These are phyloP conservation scores for Eucalyptus pumila DNA, from an alignment of 345 rosid species.

Conservation along the genomic window DNA sequence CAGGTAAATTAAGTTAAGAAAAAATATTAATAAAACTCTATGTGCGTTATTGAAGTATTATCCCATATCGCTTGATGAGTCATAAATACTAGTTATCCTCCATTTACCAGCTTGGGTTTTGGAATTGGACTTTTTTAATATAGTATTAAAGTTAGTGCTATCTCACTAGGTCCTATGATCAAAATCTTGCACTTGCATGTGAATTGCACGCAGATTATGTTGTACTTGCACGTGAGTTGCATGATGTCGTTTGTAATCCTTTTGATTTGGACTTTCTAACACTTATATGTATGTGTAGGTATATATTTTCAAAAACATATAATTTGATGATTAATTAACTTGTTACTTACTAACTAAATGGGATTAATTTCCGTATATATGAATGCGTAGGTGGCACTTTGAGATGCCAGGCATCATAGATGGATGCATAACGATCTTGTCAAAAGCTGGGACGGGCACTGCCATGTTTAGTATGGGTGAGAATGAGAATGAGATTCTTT, in stretches of 20 bases:
- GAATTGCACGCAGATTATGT: neutral
- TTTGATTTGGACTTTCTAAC: neutral
- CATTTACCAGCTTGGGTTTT: too few species aligned
- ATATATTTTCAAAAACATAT: neutral
- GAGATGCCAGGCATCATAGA: slow-evolving; percentile 77
- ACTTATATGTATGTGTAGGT: too few species aligned
- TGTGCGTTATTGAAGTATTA: neutral
- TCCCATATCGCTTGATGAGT: neutral
- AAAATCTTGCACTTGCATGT: neutral
- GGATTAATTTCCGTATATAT: neutral
- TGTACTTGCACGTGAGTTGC: neutral
- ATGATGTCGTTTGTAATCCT: neutral
- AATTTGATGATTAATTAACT: neutral
- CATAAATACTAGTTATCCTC: neutral
- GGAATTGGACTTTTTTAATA: neutral
- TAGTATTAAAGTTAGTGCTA: neutral
- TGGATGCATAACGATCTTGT: slow-evolving; percentile 66
- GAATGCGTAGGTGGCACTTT: slow-evolving; percentile 49
- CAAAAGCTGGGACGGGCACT: slow-evolving; percentile 89
- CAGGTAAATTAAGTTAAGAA: neutral
- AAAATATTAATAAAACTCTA: neutral
- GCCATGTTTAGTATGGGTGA: slow-evolving; percentile 96
- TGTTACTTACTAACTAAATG: neutral
- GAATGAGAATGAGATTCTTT: neutral
- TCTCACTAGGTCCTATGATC: neutral